Evolutionary conservation across 2,329 filamentous ascomycete genomes (phyloP).

Genomic region (Kalaharituber pfeilii): DNA sequence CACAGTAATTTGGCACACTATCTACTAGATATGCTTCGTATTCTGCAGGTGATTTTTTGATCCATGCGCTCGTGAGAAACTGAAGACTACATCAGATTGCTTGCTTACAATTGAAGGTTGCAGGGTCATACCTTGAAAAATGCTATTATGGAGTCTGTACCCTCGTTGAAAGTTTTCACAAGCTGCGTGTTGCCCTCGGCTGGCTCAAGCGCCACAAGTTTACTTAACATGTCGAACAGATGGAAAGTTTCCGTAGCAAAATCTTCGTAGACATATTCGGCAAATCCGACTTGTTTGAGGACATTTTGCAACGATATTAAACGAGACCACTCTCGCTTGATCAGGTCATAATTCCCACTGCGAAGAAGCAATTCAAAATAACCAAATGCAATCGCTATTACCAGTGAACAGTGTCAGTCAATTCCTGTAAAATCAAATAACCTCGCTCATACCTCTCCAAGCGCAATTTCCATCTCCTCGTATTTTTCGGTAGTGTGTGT

Average conservation of each 20-base stretch:
- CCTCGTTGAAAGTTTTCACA: slow-evolving; percentile 55
- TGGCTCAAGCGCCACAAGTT: slow-evolving; percentile 34
- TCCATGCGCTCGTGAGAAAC: slow-evolving; percentile 66
- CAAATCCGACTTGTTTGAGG: slow-evolving; percentile 51
- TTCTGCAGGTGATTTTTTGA: slow-evolving; percentile 52
- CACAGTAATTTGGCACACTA: slow-evolving; percentile 50
- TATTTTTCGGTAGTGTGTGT: slow-evolving; percentile 72
- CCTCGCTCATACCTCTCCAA: slow-evolving; percentile 65
- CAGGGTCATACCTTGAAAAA: slow-evolving; percentile 43
- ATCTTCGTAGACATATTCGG: slow-evolving; percentile 57
- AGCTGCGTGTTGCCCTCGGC: slow-evolving; percentile 44
- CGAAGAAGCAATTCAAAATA: slow-evolving; percentile 78
- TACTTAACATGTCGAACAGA: slow-evolving; percentile 46
- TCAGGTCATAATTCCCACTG: slow-evolving; percentile 43
- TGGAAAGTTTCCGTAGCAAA: slow-evolving; percentile 60
- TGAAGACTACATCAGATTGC: slow-evolving; percentile 29
- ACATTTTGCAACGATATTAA: slow-evolving; percentile 54
- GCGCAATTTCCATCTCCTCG: slow-evolving; percentile 92
- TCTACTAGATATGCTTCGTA: slow-evolving; percentile 56
- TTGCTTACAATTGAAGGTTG: neutral
- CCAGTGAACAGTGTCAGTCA: neutral
- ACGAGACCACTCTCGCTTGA: slow-evolving; percentile 54
- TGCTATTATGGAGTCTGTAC: slow-evolving; percentile 64
- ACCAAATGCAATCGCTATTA: slow-evolving; percentile 67
- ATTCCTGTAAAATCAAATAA: slow-evolving; percentile 13